phyloP scores from a whole-genome alignment of 2,329 filamentous ascomycete species.

The Penicillium psychrosexuale region DNA sequence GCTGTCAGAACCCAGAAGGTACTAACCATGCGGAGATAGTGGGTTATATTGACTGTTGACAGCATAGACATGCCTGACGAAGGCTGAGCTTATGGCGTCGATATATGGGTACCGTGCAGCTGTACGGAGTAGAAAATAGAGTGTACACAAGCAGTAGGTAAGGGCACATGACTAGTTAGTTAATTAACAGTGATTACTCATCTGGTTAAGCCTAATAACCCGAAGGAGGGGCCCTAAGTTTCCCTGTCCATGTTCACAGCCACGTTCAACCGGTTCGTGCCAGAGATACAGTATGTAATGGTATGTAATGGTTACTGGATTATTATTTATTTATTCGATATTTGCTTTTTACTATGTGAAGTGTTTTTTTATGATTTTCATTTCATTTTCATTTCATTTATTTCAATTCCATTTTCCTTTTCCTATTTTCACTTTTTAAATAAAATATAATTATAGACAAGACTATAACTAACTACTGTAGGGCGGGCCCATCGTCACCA shows the following conservation, averaged over 20 bases:
- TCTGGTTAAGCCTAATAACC: slow-evolving; percentile 1
- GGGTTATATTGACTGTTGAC: slow-evolving; percentile 1
- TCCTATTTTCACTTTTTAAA: background rate
- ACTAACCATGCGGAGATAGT: background rate
- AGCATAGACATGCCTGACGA: background rate
- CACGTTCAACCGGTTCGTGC: slow-evolving; percentile 3
- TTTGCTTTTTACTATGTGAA: slow-evolving; percentile 6
- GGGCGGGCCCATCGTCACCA: slow-evolving; percentile 10
- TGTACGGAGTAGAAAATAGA: background rate
- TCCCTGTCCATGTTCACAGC: slow-evolving; percentile 13
- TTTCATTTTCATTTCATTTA: background rate
- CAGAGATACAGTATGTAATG: slow-evolving; percentile 10
- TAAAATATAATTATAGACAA: slow-evolving; percentile 8
- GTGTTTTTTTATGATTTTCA: background rate
- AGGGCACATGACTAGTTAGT: too few relatives aligned
- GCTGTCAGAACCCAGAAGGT: slow-evolving; percentile 6
- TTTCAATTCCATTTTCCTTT: slow-evolving; percentile 1
- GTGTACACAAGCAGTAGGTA: background rate
- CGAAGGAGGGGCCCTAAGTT: slow-evolving; percentile 5
- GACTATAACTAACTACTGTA: slow-evolving; percentile 14
- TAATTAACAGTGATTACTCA: background rate
- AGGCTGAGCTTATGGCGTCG: background rate
- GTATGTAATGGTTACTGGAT: background rate
- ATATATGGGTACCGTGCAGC: background rate
- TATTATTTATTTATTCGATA: slow-evolving; percentile 4